Base-by-base conservation (phyloP, 2,329 filamentous ascomycete species). In the Myriosclerotinia curreyana region DNA sequence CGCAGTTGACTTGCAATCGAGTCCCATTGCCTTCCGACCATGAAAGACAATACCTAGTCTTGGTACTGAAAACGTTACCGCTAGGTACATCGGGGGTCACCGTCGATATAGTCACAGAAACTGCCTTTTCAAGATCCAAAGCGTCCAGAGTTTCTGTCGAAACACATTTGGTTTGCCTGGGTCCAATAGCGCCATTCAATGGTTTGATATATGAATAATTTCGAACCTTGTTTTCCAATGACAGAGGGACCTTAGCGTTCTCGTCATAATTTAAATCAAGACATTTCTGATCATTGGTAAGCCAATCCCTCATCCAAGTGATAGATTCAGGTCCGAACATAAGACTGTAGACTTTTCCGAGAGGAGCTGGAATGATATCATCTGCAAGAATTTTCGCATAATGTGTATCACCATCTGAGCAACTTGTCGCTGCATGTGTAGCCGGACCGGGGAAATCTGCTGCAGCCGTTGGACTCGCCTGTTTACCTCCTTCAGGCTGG, bases 81-180 rank as follows among this genome's bases (percentile, higher is more conserved):
- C 87, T 96, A 0, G 95, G 95, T 2, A 99, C 95, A 75, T 99
- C 96, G 0, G 95, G 95, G 17, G 90, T 99, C 72, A 94, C 90
- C 0, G 92, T 97, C 38, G 86, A 88, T 64, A 92, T 86, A 3
- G 86, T 86, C n/a, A 99, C 82, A 60, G 89, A 90, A 64, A 96
- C 86, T 2, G 90, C 86, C 75, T 93, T 96, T 64, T 98, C 94
- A 20, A 96, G 81, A 74, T 99, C 94, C 38, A 96, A 81, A 53
- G 83, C 81, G 66, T 98, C 93, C n/a, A 99, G 74, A 5, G 83
- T 89, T 76, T 96, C 92, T 0, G 86, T 89, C 58, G 92, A 92
- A 65, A 96, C 89, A 75, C 95, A 99, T 74, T 96, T 97, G 15
- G 95, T 99, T 78, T 96, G 91, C 74, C 85, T 95, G 0, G 95